Percentiles rank a stretch among this genome's conserved stretches.
These are phyloP conservation scores for Neonectria magnoliae DNA, from an alignment of 2,329 filamentous ascomycete genomes.

Conservation along the genomic window DNA sequence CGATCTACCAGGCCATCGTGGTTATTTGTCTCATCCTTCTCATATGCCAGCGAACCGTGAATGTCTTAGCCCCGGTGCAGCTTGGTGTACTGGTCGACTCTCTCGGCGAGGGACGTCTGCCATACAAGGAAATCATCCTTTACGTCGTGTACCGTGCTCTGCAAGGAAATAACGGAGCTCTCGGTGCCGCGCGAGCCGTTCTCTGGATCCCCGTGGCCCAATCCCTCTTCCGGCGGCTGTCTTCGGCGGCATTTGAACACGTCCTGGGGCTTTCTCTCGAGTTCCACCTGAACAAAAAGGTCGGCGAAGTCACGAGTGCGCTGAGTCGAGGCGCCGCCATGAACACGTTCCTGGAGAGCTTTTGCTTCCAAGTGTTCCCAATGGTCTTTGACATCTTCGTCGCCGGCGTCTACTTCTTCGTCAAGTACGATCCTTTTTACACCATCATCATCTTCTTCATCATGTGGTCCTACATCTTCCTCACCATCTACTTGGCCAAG, in stretches of 20 bases:
- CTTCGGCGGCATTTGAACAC: conserved; percentile 58
- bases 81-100: conserved; percentile 53
- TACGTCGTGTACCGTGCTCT: conserved; percentile 57
- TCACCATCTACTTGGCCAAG: conserved; percentile 62
- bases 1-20: conserved; percentile 52
- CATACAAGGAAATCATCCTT: conserved; percentile 54
- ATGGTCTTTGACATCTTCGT: conserved; percentile 61
- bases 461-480: conserved; percentile 60
- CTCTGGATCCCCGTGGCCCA: conserved; percentile 61
- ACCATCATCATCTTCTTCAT: conserved; percentile 59
- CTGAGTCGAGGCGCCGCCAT: conserved; percentile 58
- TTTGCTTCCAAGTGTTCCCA: conserved; percentile 60
- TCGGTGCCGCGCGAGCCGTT: conserved; percentile 54
- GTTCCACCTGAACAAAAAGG: conserved; percentile 61
- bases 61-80: conserved; percentile 55
- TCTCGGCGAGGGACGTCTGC: conserved; percentile 53
- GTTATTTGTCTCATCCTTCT: conserved; percentile 54
- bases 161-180: conserved; percentile 56
- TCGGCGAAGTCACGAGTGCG: conserved; percentile 62
- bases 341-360: conserved; percentile 60
- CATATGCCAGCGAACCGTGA: conserved; percentile 54
- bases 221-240: conserved; percentile 54
- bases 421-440: conserved; percentile 59
- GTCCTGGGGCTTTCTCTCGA: conserved; percentile 58
- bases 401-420: conserved; percentile 58